These are phyloP conservation scores for Phlebiopsis flavidoalba DNA, from an alignment of 768 basidiomycete species.

Conservation along the genomic window DNA sequence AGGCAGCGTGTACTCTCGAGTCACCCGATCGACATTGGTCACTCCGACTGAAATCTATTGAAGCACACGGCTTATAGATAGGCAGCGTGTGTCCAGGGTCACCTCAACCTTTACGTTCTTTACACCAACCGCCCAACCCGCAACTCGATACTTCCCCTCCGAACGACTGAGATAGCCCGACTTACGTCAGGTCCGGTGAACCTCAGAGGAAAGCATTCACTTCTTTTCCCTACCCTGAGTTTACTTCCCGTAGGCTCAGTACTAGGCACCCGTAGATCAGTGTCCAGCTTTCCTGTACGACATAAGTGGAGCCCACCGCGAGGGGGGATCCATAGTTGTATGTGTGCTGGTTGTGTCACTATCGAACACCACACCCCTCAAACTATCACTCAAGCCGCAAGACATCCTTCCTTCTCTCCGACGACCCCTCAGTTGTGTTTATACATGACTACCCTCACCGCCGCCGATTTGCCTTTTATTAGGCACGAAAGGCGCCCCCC, in stretches of 20 bases:
- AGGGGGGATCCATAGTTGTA: conserved; percentile 3
- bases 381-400: background rate
- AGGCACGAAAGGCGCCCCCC: conserved; percentile 15
- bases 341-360: background rate
- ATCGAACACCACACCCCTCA: background rate
- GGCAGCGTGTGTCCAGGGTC: background rate
- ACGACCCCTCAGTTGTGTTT: background rate
- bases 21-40: no score
- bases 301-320: conserved; percentile 15
- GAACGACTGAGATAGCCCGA: background rate
- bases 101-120: background rate
- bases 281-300: background rate
- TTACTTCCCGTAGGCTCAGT: background rate
- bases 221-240: no score
- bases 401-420: background rate
- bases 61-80: background rate
- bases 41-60: background rate
- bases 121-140: background rate
- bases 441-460: background rate
- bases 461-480: conserved; percentile 12
- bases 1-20: no score
- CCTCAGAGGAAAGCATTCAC: background rate
- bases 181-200: background rate
- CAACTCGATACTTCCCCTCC: background rate
- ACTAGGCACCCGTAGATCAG: background rate